These are phyloP conservation scores for Meyerozyma guilliermondii DNA, from an alignment of 1,139 yeast genomes.

Conservation along the genomic window DNA sequence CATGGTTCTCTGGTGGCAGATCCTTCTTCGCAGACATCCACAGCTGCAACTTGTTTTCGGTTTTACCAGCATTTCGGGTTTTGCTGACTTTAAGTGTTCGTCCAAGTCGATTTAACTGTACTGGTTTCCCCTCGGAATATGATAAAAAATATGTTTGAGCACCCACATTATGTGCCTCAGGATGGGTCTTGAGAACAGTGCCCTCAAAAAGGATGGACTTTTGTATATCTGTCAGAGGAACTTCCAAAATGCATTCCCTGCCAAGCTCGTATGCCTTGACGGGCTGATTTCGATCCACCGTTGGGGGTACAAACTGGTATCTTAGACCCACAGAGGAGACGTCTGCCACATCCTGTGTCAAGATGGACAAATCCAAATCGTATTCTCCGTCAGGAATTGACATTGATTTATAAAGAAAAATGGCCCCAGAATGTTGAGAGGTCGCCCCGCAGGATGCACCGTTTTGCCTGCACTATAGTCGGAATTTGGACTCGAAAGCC, in stretches of 20 bases:
- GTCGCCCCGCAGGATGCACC: background rate
- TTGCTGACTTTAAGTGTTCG: slow-evolving; percentile 34
- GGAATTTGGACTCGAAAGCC: too few species aligned
- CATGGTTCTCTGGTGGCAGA: too few species aligned
- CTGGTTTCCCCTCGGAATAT: slow-evolving; percentile 13
- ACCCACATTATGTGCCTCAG: slow-evolving; percentile 12
- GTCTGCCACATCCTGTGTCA: slow-evolving; percentile 12
- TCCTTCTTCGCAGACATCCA: slow-evolving; percentile 6
- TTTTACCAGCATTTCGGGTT: slow-evolving; percentile 26
- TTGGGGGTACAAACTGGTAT: slow-evolving; percentile 41
- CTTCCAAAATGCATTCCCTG: slow-evolving; percentile 30
- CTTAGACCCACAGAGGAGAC: slow-evolving; percentile 29
- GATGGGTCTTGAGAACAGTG: slow-evolving; percentile 24
- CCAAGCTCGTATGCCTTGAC: slow-evolving; percentile 32
- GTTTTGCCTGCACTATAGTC: background rate
- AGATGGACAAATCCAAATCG: slow-evolving; percentile 34
- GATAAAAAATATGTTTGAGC: slow-evolving; percentile 31
- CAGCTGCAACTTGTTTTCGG: slow-evolving; percentile 10
- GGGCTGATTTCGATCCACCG: slow-evolving; percentile 35
- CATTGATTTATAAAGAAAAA: slow-evolving; percentile 12
- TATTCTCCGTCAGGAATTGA: slow-evolving; percentile 42
- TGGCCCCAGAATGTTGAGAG: background rate
- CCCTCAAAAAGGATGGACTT: slow-evolving; percentile 38
- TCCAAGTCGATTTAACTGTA: slow-evolving; percentile 22
- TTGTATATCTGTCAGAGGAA: slow-evolving; percentile 17